Base-by-base conservation (phyloP, 2,329 filamentous ascomycete genomes). In the Nectriaceae sp. region DNA sequence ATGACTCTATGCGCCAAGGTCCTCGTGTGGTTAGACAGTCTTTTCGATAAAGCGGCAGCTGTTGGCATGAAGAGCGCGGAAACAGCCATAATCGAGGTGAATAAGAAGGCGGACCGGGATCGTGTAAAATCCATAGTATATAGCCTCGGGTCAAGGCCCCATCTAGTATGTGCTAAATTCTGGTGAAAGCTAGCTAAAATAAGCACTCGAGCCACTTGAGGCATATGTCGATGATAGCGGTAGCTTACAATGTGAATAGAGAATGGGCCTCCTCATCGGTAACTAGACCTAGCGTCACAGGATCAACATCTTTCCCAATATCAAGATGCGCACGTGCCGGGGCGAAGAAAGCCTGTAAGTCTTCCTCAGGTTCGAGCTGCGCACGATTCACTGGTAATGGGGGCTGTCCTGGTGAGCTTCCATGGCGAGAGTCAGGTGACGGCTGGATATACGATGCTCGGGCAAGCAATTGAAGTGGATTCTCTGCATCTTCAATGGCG, bases 401-500 rank as follows among this genome's bases (percentile, higher is more conserved):
- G 1, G 60, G 52, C 20, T 62, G 57, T 35, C 56, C 54, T 2
- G 66, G 61, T 15, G 62, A 65, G 40, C 55, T 57, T 1, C 60
- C 62, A 37, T 60, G 58, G 16, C 62, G 58, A 26, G 63, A 59
- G 13, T 68, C 64, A 2, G 73, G 76, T 20, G 76, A 78, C n/a
- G 81, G 73, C 49, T 81, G 79, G 33, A 88, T 75, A 66, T 88
- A 85, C 0, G 87, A 90, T 1, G 87, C 87, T 24, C 87, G 78
- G 3, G 87, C 87, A 26, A 90, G 80, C 15, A 90, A 71, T 64
- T 90, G 87, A 4, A 90, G 70, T 0, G 87, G 87, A 52, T 90
- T 90, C 61, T 90, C 87, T 3, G 87, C 87, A 63, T 89, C 87
- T 56, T 90, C 86, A 21, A 88, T 72, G 11, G 83, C 77, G 24